phyloP scores from a whole-genome alignment of 106 monocot species.

The Allium fistulosum region DNA sequence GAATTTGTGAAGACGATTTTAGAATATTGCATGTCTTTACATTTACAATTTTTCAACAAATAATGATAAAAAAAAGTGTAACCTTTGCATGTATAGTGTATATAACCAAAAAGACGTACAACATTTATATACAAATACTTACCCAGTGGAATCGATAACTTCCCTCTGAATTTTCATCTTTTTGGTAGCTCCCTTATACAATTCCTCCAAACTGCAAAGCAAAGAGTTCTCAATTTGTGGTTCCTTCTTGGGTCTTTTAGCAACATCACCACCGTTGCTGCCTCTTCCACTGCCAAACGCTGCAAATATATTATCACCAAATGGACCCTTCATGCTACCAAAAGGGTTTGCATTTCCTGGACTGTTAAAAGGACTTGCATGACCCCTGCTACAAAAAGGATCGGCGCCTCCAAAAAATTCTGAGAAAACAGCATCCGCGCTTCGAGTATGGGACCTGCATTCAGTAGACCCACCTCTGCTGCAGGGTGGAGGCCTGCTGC shows the following conservation, averaged over 20 bases:
- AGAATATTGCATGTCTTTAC: no score
- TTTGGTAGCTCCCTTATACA: constrained; percentile 62
- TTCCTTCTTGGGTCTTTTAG: constrained; percentile 18
- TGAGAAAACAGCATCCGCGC: constrained; percentile 38
- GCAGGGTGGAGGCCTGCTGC: constrained; percentile 16
- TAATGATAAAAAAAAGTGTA: no score
- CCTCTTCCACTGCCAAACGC: constrained; percentile 21
- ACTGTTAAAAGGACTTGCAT: constrained; percentile 23
- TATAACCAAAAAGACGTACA: no score
- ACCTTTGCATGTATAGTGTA: no score
- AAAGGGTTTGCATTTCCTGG: constrained; percentile 23
- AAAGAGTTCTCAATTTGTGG: constrained; percentile 62
- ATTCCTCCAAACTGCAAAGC: constrained; percentile 77
- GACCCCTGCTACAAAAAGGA: constrained; percentile 28
- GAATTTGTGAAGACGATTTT: no score
- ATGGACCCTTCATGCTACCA: constrained; percentile 11
- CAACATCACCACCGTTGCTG: constrained; percentile 10
- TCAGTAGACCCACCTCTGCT: not conserved
- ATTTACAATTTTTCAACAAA: no score
- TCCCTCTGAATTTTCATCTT: constrained; percentile 89
- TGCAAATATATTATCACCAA: constrained; percentile 15
- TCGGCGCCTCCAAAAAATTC: constrained; percentile 43
- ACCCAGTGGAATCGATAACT: constrained; percentile 56
- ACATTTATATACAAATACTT: not conserved
- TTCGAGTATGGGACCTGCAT: constrained; percentile 17